Conservation (phyloP, 2,329 filamentous ascomycete species). For the Elsinoe ampelina region DNA sequence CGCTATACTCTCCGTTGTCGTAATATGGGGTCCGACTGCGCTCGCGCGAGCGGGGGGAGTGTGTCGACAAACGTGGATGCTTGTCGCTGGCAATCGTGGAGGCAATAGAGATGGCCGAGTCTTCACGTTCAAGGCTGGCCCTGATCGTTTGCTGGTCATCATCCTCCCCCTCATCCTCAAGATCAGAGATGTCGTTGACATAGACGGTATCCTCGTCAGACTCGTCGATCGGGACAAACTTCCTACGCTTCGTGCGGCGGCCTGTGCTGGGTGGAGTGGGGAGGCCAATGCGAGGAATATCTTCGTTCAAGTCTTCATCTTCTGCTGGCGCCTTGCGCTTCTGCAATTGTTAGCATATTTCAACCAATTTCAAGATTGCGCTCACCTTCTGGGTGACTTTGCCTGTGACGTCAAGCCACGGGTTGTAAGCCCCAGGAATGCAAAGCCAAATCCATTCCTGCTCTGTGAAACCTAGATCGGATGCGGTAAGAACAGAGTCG, state of each 20-base stretch:
- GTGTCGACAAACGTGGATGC: not conserved
- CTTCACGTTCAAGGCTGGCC: not conserved
- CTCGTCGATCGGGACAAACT: not conserved
- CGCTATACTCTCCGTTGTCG: not conserved
- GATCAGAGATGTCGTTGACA: not conserved
- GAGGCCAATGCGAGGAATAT: not conserved
- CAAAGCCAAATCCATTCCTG: conserved; percentile 8
- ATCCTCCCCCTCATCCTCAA: not conserved
- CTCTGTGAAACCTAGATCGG: conserved; percentile 1
- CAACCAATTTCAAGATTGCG: not conserved
- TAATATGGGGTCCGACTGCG: not conserved
- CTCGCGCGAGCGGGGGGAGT: not conserved
- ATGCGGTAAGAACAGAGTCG: not conserved
- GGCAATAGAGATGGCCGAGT: not conserved
- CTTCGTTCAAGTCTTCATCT: not conserved
- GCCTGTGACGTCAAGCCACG: not conserved
- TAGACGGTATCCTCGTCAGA: not conserved
- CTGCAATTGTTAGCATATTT: not conserved
- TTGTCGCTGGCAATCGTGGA: not conserved
- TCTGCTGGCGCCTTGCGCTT: not conserved
- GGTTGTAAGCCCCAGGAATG: conserved; percentile 11
- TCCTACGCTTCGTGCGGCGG: not conserved
- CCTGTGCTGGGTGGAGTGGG: not conserved
- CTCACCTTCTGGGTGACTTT: not conserved
- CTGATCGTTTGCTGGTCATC: not conserved